Evolutionary conservation across 306 rosid genomes (phyloP), one percentile per base, ranked within the genome.

Genomic region (Argentina anserina): DNA sequence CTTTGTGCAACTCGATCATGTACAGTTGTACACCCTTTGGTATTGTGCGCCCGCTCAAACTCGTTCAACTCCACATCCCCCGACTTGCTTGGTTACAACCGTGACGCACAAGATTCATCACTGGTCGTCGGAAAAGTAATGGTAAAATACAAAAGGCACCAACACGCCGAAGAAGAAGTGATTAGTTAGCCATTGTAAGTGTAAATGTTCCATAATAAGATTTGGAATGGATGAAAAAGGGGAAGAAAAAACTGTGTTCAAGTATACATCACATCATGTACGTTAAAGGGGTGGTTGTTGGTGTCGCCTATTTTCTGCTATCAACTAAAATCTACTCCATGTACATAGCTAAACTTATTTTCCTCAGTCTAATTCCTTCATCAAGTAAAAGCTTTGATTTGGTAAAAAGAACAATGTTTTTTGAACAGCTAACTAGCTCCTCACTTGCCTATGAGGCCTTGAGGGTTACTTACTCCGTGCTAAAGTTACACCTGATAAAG

Each of bases 101-200:
- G 69, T 78, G 77, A 60, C 9, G 59, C 80, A 45, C 61, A 59
- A 62, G 46, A 33, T 42, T 66, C n/a, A 33, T 49, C 58, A 8
- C 56, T n/a, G 1, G 56, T 49, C 15, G 56, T 49, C 15, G 17
- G 55, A 42, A 42, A 50, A 50, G 11, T 50, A 26, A 50, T 20
- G 26, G 58, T 46, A 17, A 6, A 17, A 46, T 0, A 42, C 17
- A 47, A 47, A 47, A 50, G 25, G 62, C 11, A 56, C 34, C 17
- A 25, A 25, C 31, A 13, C 14, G 65, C 65, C 39, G 18, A 56
- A 29, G 15, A 4, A 5, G 4, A 17, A 7, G 36, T 28, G 9
- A 58, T 26, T 37, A 58, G 20, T 8, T 25, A 58, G n/a, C 14
- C 3, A 56, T 12, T 52, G 23, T 2, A n/a, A 7, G 20, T 1